Evolutionary conservation across 139 green algal genomes (phyloP).

Genomic region (Coelastrella sp.): DNA sequence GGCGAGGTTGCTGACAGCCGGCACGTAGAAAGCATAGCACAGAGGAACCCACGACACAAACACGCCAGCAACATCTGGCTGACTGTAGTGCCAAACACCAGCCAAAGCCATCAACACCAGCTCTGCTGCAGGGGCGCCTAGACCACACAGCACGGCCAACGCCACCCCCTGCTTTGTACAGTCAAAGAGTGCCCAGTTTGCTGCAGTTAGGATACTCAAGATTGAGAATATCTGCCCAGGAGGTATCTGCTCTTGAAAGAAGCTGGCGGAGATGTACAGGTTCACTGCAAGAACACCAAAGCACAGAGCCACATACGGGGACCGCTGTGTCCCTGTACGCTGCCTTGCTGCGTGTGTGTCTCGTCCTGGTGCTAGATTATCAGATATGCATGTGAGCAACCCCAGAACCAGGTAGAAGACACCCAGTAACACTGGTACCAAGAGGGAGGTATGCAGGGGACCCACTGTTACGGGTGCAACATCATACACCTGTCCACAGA

Average conservation of each 20-base stretch:
- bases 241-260: conserved; percentile 58
- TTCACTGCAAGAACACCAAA: conserved; percentile 61
- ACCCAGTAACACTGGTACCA: conserved; percentile 66
- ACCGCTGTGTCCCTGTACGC: background rate
- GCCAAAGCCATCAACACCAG: conserved; percentile 63
- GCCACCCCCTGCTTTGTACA: conserved; percentile 63
- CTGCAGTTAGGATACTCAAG: conserved; percentile 44
- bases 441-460: conserved; percentile 54
- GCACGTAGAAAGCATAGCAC: conserved; percentile 71
- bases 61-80: conserved; percentile 51
- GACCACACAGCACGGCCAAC: conserved; percentile 66
- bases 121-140: conserved; percentile 63
- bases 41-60: conserved; percentile 64
- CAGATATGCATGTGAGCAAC: conserved; percentile 7
- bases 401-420: conserved; percentile 57
- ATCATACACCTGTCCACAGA: conserved; percentile 49
- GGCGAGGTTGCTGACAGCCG: conserved; percentile 54
- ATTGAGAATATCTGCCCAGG: conserved; percentile 57
- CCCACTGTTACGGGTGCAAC: conserved; percentile 56
- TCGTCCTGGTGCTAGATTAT: background rate
- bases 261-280: conserved; percentile 56
- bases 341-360: background rate
- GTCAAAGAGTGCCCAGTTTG: conserved; percentile 65
- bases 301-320: conserved; percentile 21
- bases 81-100: conserved; percentile 71